phyloP scores from a whole-genome alignment of 2,329 filamentous ascomycete species.

The Fusarium neocosmosporiellum region DNA sequence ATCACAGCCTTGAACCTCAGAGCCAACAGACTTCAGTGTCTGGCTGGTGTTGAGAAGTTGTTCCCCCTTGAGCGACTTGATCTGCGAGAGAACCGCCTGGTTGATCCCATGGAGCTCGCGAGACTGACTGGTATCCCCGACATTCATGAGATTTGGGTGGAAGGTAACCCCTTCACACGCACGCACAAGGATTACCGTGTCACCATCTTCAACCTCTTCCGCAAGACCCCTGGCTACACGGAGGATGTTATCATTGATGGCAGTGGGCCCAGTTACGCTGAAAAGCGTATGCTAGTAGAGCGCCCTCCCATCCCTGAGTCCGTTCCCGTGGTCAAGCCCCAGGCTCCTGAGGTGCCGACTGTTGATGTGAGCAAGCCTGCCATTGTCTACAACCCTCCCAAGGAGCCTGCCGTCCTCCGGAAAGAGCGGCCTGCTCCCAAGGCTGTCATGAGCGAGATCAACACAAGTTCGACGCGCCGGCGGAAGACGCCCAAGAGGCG shows the following conservation, averaged over 20 bases:
- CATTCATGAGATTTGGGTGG: slow-evolving; percentile 91
- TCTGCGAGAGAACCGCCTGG: slow-evolving; percentile 87
- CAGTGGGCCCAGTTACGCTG: slow-evolving; percentile 82
- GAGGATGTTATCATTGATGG: slow-evolving; percentile 93
- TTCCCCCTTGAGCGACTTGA: slow-evolving; percentile 91
- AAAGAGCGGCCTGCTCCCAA: slow-evolving; percentile 68
- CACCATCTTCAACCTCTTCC: slow-evolving; percentile 96
- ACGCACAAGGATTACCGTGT: slow-evolving; percentile 88
- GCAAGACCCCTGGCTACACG: slow-evolving; percentile 86
- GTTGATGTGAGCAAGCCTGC: slow-evolving; percentile 76
- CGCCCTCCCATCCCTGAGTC: slow-evolving; percentile 80
- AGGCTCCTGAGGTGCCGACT: slow-evolving; percentile 69
- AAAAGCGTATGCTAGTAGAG: slow-evolving; percentile 86
- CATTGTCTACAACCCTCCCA: slow-evolving; percentile 64
- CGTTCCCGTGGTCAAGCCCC: slow-evolving; percentile 81
- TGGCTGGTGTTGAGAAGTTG: slow-evolving; percentile 90
- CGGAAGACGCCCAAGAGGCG: slow-evolving; percentile 70
- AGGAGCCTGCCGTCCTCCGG: slow-evolving; percentile 64
- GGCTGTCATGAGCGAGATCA: slow-evolving; percentile 67
- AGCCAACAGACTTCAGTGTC: slow-evolving; percentile 85
- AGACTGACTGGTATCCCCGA: slow-evolving; percentile 91
- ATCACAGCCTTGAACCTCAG: slow-evolving; percentile 94
- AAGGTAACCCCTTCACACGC: slow-evolving; percentile 90
- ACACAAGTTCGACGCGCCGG: slow-evolving; percentile 69
- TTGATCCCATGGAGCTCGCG: slow-evolving; percentile 91